phyloP scores from a whole-genome alignment of 306 rosid genomes.

The Trifolium pratense region DNA sequence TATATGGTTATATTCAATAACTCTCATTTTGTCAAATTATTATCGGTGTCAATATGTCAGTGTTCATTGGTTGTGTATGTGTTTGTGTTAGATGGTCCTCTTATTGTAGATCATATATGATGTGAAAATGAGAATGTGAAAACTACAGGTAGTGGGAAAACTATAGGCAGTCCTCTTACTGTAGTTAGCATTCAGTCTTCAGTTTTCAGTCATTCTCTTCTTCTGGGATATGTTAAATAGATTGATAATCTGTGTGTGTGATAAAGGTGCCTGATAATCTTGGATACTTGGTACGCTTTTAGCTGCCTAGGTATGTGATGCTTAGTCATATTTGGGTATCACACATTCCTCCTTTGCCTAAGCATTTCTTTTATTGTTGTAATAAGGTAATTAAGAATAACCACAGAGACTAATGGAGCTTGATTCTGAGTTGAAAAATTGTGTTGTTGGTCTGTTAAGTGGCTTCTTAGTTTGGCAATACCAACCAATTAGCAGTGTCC shows the following conservation, averaged over 20 bases:
- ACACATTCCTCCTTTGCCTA: background rate
- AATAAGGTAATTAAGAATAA: background rate
- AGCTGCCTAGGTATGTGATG: background rate
- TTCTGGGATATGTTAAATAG: background rate
- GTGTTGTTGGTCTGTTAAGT: background rate
- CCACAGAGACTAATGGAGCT: constrained; percentile 10
- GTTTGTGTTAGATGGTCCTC: too few relatives aligned
- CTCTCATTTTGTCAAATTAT: background rate
- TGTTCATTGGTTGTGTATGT: background rate
- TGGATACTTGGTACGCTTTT: background rate
- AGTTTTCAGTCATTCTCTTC: background rate
- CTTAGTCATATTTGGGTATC: background rate
- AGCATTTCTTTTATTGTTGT: background rate
- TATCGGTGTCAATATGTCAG: background rate
- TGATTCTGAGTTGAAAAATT: background rate
- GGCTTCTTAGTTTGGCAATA: background rate
- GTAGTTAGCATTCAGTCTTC: background rate
- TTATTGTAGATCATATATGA: background rate
- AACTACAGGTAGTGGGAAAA: too few relatives aligned
- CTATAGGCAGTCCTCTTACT: background rate
- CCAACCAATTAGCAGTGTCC: background rate
- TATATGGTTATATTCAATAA: background rate
- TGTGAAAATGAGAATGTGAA: background rate
- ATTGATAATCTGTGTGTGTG: background rate
- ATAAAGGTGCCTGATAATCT: background rate